Conservation (phyloP, 345 rosid species). For the Rhizophora apiculata region DNA sequence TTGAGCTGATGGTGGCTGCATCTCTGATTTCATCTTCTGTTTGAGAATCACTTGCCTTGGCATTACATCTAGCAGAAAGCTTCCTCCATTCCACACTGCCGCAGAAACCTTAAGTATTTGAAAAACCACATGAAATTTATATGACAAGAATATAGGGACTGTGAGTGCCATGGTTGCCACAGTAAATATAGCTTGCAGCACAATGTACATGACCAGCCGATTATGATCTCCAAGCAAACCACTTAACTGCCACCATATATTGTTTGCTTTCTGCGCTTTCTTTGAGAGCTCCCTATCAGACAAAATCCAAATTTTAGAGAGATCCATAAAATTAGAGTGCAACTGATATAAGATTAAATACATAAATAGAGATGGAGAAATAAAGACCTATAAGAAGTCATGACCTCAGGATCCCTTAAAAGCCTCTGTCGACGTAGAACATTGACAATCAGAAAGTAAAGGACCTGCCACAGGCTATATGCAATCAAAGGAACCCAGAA, state of each 20-base stretch:
- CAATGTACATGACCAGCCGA: conserved; percentile 73
- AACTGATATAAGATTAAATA: neutral
- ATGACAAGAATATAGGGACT: conserved; percentile 86
- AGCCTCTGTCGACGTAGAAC: conserved; percentile 89
- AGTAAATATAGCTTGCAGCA: conserved; percentile 75
- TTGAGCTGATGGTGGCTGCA: conserved; percentile 17
- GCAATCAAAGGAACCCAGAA: conserved; percentile 80
- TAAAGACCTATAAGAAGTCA: conserved; percentile 89
- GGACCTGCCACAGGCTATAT: conserved; percentile 85
- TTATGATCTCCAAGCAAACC: conserved; percentile 89
- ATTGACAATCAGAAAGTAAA: conserved; percentile 85
- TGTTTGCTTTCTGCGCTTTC: conserved; percentile 89
- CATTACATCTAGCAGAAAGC: conserved; percentile 88
- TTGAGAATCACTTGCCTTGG: conserved; percentile 86
- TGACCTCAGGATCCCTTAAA: conserved; percentile 94
- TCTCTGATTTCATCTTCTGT: conserved; percentile 63
- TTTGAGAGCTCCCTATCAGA: conserved; percentile 79
- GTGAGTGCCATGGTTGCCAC: conserved; percentile 94
- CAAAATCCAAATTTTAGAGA: neutral
- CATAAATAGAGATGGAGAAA: conserved; percentile 8
- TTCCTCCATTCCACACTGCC: conserved; percentile 91
- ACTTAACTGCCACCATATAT: conserved; percentile 80
- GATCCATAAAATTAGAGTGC: neutral
- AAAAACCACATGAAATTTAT: conserved; percentile 60
- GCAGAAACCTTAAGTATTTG: conserved; percentile 90